These are phyloP conservation scores for Hypoxylon trugodes DNA, from an alignment of 495 filamentous ascomycete genomes.

Conservation along the genomic window DNA sequence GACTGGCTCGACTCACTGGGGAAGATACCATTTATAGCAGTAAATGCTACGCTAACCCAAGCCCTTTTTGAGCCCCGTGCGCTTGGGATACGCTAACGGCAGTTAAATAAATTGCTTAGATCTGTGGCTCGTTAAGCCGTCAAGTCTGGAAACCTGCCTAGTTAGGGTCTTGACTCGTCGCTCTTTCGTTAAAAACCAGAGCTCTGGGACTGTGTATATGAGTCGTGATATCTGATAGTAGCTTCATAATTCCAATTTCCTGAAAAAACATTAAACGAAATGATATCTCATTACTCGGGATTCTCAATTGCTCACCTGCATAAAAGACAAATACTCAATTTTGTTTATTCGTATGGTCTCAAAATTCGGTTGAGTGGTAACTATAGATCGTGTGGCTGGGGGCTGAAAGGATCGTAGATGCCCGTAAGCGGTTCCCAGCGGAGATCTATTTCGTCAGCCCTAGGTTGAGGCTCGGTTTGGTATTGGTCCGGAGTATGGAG, in stretches of 20 bases:
- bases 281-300: not conserved
- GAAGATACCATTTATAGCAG: conserved; percentile 33
- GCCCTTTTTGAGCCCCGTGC: conserved; percentile 16
- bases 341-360: not conserved
- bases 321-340: not conserved
- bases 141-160: conserved; percentile 30
- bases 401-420: conserved; percentile 25
- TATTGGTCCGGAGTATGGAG: too few species aligned
- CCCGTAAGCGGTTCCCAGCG: conserved; percentile 14
- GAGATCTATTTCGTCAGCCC: conserved; percentile 18
- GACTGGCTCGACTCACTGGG: conserved; percentile 26
- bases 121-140: not conserved
- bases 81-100: conserved; percentile 32
- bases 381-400: conserved; percentile 11
- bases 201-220: not conserved
- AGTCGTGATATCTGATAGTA: not conserved
- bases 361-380: not conserved
- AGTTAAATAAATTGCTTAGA: conserved; percentile 21
- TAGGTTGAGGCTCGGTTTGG: conserved; percentile 28
- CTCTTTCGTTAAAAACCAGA: not conserved
- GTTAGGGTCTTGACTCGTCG: conserved; percentile 7
- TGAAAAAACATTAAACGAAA: not conserved
- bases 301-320: not conserved
- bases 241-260: not conserved
- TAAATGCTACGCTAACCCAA: conserved; percentile 13